Base-by-base conservation (phyloP, 1,284 basidiomycete genomes). In the Coriolopsis trogii region DNA sequence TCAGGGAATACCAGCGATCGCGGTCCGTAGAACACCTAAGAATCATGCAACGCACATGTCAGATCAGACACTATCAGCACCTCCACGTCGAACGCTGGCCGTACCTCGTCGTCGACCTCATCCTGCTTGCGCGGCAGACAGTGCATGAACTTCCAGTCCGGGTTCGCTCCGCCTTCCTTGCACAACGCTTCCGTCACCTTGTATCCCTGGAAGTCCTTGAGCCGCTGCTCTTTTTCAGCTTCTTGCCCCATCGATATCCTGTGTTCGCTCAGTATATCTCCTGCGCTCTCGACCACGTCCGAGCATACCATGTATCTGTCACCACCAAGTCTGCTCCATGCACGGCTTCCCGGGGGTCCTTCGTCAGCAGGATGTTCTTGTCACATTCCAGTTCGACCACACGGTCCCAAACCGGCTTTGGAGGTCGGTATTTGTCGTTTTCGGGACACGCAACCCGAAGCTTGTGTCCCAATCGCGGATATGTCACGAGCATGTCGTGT, bases 201-300 rank as follows among this genome's bases (percentile, higher is more conserved):
- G 73, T 95, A 99, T 2, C 96, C 96, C 8, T 80, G 62, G 72
- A 99, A 99, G 55, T 94, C 95, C 48, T 84, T 75, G 41, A 98
- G 72, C 28, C 96, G 87, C 63, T 93, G 85, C n/a, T 77, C 89
- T 63, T 95, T 95, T 70, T 98, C 93, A 1, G 87, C 89, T 72
- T 99, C 97, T 73, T 98, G 95, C 24, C 96, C 97, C 96, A 99
- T 99, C 4, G 93, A 96, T 63, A 99, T 95, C 92, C 91, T 93
- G 63, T 18, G 24, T 16, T 12, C 30, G n/a, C n/a, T 39, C 37
- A 46, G 13, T 20, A 38, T 16, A 29, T 15, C 49, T 21, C 13
- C n/a, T n/a, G 20, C 18, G 39, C 15, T n/a, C 20, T 12, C 37
- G 10, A 28, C 39, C 6, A 23, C 21, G 18, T 42, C 10, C 38